Evolutionary conservation across 345 rosid species (phyloP).

Genomic region (Angophora floribunda): DNA sequence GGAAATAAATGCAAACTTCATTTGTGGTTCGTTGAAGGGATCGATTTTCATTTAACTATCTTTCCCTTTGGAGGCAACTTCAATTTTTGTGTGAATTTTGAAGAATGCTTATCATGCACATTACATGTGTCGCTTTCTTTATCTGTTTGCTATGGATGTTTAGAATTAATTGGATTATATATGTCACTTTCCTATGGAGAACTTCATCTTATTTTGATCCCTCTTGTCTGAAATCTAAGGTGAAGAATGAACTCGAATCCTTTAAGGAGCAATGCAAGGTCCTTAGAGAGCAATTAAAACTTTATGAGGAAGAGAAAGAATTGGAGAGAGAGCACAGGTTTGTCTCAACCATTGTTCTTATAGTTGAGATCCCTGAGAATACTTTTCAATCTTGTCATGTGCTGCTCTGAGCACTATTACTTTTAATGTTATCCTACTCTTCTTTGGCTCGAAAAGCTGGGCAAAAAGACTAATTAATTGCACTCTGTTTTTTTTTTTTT

Average conservation of each 20-base stretch:
- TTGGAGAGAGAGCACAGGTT: slow-evolving; percentile 57
- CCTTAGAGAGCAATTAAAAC: slow-evolving; percentile 32
- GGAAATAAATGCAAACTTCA: background rate
- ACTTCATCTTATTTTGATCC: background rate
- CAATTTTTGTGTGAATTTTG: background rate
- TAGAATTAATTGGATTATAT: background rate
- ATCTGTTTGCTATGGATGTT: background rate
- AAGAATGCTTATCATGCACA: background rate
- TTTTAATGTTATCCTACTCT: background rate
- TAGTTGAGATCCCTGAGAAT: background rate
- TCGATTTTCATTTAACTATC: background rate
- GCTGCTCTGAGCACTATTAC: background rate
- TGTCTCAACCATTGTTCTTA: background rate
- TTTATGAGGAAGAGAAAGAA: slow-evolving; percentile 30
- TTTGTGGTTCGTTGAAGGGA: background rate
- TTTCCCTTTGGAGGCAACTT: background rate
- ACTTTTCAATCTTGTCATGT: background rate
- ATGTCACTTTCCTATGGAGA: background rate
- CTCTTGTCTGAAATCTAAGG: slow-evolving; percentile 23
- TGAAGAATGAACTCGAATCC: slow-evolving; percentile 39
- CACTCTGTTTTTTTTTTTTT: background rate
- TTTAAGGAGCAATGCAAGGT: slow-evolving; percentile 42
- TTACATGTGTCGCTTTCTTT: background rate
- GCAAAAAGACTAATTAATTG: background rate
- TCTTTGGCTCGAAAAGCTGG: background rate